Conservation (phyloP, 2,329 filamentous ascomycete genomes). For the Rhinocladiella similis region DNA sequence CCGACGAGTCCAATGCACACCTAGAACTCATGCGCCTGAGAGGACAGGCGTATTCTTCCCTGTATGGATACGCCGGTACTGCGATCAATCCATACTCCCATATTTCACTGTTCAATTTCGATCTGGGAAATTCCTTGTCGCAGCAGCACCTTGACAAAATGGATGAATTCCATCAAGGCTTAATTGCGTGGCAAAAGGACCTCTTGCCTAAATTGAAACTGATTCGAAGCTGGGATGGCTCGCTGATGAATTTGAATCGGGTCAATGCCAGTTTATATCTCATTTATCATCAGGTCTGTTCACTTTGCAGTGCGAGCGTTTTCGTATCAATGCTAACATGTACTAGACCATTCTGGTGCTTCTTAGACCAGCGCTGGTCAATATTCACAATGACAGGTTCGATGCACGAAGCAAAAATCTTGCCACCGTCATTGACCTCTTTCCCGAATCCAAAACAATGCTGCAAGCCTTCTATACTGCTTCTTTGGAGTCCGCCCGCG, state of each 20-base stretch:
- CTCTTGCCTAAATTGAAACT: conserved; percentile 11
- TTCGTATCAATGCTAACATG: neutral
- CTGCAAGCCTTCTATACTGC: conserved; percentile 6
- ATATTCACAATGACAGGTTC: conserved; percentile 15
- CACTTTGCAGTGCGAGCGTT: neutral
- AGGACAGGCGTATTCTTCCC: conserved; percentile 16
- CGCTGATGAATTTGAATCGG: conserved; percentile 10
- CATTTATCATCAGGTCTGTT: conserved; percentile 18
- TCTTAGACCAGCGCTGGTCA: conserved; percentile 16
- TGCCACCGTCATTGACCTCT: neutral
- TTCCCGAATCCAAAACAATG: neutral
- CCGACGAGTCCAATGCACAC: conserved; percentile 15
- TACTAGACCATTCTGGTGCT: conserved; percentile 17
- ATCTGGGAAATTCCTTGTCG: conserved; percentile 10
- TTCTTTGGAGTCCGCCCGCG: conserved; percentile 12
- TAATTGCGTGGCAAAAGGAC: conserved; percentile 10
- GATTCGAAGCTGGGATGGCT: conserved; percentile 10
- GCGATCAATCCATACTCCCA: conserved; percentile 20
- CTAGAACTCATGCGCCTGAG: conserved; percentile 19
- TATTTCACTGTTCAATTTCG: conserved; percentile 17
- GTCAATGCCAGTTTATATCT: conserved; percentile 17
- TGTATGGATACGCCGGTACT: conserved; percentile 20
- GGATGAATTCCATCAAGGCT: conserved; percentile 15
- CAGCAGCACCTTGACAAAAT: conserved; percentile 22
- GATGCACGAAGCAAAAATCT: conserved; percentile 2